Percentiles rank a stretch among this genome's conserved stretches.
phyloP scores from a whole-genome alignment of 768 basidiomycete species.

The Chalciporus piperatus region DNA sequence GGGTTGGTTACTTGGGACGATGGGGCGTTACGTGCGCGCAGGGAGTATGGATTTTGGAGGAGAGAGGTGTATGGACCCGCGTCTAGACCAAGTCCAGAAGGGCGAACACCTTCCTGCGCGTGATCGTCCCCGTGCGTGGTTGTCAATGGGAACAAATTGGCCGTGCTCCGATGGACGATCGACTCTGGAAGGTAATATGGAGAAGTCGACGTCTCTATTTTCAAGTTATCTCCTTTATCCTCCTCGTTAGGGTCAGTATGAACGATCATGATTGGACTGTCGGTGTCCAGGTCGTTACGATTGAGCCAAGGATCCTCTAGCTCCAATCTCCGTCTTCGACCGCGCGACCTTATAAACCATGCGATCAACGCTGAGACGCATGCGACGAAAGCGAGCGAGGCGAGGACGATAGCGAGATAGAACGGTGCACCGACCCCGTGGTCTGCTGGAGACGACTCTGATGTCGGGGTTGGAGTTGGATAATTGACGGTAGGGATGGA shows the following conservation, averaged over 20 bases:
- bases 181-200: conserved; percentile 26
- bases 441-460: conserved; percentile 17
- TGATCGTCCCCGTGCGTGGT: conserved; percentile 1
- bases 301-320: conserved; percentile 34
- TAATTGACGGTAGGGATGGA: conserved; percentile 23
- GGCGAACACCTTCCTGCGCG: conserved; percentile 4
- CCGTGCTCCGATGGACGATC: conserved; percentile 16
- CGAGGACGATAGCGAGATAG: conserved; percentile 51
- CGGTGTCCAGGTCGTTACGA: conserved; percentile 11
- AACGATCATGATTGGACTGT: neutral
- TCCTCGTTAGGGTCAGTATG: conserved; percentile 2
- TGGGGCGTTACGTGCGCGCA: conserved; percentile 8
- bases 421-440: conserved; percentile 37
- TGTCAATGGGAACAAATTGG: conserved; percentile 17
- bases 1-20: conserved; percentile 3
- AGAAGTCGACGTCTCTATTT: conserved; percentile 13
- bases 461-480: conserved; percentile 23
- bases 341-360: conserved; percentile 45
- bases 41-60: neutral
- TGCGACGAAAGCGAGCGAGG: conserved; percentile 43
- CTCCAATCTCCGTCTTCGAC: conserved; percentile 35
- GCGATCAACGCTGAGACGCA: conserved; percentile 46
- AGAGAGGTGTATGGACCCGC: neutral
- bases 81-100: neutral
- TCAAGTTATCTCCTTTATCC: neutral